Evolutionary conservation across 139 green algal species (phyloP).

Genomic region (Zygnema circumcarinatum): DNA sequence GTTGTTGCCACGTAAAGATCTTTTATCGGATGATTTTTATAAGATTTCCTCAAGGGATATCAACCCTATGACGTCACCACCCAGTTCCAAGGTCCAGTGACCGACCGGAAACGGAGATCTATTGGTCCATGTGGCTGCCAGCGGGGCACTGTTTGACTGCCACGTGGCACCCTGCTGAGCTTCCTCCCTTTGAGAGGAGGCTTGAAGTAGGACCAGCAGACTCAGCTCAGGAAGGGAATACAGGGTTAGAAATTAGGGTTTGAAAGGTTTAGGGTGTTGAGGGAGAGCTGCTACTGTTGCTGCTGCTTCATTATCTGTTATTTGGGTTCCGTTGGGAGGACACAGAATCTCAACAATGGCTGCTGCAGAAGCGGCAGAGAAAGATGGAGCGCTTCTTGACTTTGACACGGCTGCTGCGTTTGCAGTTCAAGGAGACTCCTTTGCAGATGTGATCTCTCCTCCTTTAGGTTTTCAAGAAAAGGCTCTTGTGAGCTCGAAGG

Average conservation of each 20-base stretch:
- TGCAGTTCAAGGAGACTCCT: background rate
- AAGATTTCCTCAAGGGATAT: too few relatives aligned
- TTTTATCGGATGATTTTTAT: too few relatives aligned
- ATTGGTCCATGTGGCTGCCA: too few relatives aligned
- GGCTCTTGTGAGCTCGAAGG: background rate
- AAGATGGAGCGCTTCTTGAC: constrained; percentile 28
- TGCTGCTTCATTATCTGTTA: background rate
- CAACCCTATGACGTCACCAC: too few relatives aligned
- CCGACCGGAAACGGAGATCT: too few relatives aligned
- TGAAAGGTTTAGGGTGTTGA: background rate
- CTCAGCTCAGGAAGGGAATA: too few relatives aligned
- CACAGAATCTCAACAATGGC: background rate
- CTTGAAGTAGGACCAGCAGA: too few relatives aligned
- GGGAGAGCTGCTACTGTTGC: background rate
- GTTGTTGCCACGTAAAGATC: too few relatives aligned
- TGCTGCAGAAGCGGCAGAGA: background rate
- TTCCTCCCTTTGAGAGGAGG: too few relatives aligned
- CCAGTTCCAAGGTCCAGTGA: too few relatives aligned
- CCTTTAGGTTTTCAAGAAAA: constrained; percentile 20
- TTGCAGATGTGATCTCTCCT: constrained; percentile 6
- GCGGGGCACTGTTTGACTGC: too few relatives aligned
- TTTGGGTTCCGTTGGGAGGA: background rate
- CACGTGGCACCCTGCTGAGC: too few relatives aligned
- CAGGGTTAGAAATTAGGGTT: background rate
- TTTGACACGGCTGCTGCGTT: constrained; percentile 38